Evolutionary conservation across 2,329 filamentous ascomycete genomes (phyloP).

Genomic region (Tolypocladium tropicale): DNA sequence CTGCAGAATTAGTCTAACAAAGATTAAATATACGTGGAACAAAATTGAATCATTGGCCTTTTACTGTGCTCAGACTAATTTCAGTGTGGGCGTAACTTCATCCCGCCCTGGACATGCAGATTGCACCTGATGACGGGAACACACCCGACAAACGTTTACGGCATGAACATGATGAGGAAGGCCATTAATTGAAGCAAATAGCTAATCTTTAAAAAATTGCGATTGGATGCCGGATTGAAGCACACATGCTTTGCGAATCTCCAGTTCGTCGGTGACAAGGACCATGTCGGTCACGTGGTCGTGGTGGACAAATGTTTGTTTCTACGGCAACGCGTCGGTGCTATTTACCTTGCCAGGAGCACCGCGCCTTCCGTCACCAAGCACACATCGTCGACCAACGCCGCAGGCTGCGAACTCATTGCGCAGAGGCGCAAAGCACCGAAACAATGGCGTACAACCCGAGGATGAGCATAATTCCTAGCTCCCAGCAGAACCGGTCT

Average conservation of each 20-base stretch:
- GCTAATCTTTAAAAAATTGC: no score
- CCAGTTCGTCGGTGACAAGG: not conserved
- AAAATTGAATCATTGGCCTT: no score
- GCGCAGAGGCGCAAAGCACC: not conserved
- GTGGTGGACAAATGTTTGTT: not conserved
- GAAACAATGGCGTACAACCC: constrained; percentile 46
- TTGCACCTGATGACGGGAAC: not conserved
- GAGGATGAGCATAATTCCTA: constrained; percentile 50
- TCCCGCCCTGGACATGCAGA: not conserved
- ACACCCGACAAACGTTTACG: not conserved
- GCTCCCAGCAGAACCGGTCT: constrained; percentile 35
- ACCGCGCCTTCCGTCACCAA: not conserved
- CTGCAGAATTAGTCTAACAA: not conserved
- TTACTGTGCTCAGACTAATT: no score
- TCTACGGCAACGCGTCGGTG: constrained; percentile 5
- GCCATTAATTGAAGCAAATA: not conserved
- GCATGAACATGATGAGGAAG: not conserved
- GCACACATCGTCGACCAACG: not conserved
- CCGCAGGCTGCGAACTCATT: not conserved
- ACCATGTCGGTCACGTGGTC: not conserved
- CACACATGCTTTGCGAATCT: not conserved
- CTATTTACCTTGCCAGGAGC: not conserved
- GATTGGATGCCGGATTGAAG: no score
- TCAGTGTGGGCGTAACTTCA: not conserved
- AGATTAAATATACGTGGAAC: no score